Base-by-base conservation (phyloP, 2,329 filamentous ascomycete genomes). In the Aspergillus sp. region DNA sequence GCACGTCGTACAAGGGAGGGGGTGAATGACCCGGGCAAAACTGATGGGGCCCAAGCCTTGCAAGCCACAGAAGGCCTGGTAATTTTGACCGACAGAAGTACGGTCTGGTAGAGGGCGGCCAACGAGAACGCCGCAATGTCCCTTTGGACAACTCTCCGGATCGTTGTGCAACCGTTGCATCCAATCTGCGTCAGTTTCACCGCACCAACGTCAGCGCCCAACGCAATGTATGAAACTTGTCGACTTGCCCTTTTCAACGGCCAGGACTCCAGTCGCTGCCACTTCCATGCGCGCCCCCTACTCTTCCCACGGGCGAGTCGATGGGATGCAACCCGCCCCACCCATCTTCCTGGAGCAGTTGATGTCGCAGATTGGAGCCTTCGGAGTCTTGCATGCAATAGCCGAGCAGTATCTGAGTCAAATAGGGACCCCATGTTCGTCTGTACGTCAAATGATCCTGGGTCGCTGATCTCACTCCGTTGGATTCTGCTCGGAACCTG, bases 1-100 rank as follows among this genome's bases (percentile, higher is more conserved):
- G 67, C 64, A 66, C 53, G 62, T 67, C 59, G 66, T 68, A 67
- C 67, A 67, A 66, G 67, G 66, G 58, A 66, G 67, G 66, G 58
- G 55, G 57, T 49, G 39, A 63, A 52, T 27, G 52, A 49, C 59
- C 62, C 57, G 49, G 44, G 41, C 38, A 27, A 54, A 58, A 8
- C n/a, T 49, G 50, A 56, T 36, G 42, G 51, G 55, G 42, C 47
- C 44, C 41, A 49, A 61, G 47, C 57, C 41, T 57, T 59, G 47
- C 58, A 59, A 59, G 57, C 58, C 58, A 61, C 58, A 58, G 54
- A 38, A 51, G 32, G 53, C 10, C 53, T 49, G 32, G 19, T 49
- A 38, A 57, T 38, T 41, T n/a, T 48, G 48, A 25, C 36, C 47
- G 19, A 57, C 54, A 23, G 52, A 52, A 49, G 32, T 57, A 49